Base-by-base conservation (phyloP, 1,284 basidiomycete genomes). In the Testicularia cyperi region DNA sequence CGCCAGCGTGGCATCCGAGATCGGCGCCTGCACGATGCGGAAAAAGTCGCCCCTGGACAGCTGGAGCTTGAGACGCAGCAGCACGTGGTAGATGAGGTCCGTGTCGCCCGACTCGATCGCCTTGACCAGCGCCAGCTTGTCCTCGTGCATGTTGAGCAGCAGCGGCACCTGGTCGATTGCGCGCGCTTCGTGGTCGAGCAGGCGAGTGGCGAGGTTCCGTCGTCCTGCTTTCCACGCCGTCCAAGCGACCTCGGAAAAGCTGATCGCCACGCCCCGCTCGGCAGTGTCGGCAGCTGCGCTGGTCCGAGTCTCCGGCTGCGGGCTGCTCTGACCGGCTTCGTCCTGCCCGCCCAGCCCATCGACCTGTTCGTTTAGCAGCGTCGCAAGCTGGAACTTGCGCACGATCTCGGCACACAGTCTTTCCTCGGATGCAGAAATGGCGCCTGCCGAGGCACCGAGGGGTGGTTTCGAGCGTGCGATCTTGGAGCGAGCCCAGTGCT, bases 401-500 rank as follows among this genome's bases (percentile, higher is more conserved):
- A 94, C 90, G 40, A 96, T 95, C 37, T 85, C 79, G 24, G 80
- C 80, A 67, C 90, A 92, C 5, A 95, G 80, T 32, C 84, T 84
- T 34, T 88, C 87, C 65, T 95, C 90, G 7, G 51, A 48, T 9
- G 38, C 45, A 6, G 62, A 60, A 34, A 45, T 57, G 2, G 44
- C 40, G 1, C 44, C 39, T 15, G 36, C 35, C 9, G 54, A 45
- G 14, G 48, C 52, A 6, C 53, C 44, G 22, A 55, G 13, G 24
- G 45, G 20, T 7, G 65, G 34, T 61, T 84, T 83, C 7, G 88
- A 85, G 6, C 84, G 83, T 20, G 85, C 65, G 46, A 98, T 92
- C 77, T 95, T 94, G 6, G 89, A 88, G 51, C 86, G 86, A 0
- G 95, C 92, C 95, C 95, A 98, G 74, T 97, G 94, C 67, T 88